phyloP scores from a whole-genome alignment of 2,329 filamentous ascomycete genomes.

The Verticillium klebahnii region DNA sequence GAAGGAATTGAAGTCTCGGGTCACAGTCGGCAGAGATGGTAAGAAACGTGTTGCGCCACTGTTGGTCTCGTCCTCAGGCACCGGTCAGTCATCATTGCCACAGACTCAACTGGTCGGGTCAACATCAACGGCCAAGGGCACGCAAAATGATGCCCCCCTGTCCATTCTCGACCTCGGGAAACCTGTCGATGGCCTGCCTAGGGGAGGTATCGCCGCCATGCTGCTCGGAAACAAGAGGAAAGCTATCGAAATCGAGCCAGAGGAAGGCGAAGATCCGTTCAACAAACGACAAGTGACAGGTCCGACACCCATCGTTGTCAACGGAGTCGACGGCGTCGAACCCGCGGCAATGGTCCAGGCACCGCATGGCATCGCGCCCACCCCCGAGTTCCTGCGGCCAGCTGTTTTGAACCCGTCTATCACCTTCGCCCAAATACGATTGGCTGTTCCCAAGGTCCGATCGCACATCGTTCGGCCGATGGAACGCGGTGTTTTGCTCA shows the following conservation, averaged over 20 bases:
- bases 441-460: slow-evolving; percentile 84
- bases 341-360: slow-evolving; percentile 62
- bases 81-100: slow-evolving; percentile 81
- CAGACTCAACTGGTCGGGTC: slow-evolving; percentile 84
- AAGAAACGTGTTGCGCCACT: slow-evolving; percentile 94
- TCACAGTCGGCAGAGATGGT: slow-evolving; percentile 93
- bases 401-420: slow-evolving; percentile 81
- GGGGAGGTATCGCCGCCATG: slow-evolving; percentile 80
- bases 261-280: slow-evolving; percentile 63
- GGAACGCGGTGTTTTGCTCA: slow-evolving; percentile 58
- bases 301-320: slow-evolving; percentile 69
- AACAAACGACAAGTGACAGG: slow-evolving; percentile 57
- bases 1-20: slow-evolving; percentile 73
- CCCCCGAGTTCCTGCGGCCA: slow-evolving; percentile 80
- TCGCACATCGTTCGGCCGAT: slow-evolving; percentile 78
- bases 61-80: slow-evolving; percentile 83
- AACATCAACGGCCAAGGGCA: slow-evolving; percentile 51
- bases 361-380: slow-evolving; percentile 58
- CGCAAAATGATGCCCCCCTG: slow-evolving; percentile 69
- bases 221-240: slow-evolving; percentile 93
- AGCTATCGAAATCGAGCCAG: slow-evolving; percentile 65
- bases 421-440: slow-evolving; percentile 73
- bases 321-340: slow-evolving; percentile 72
- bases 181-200: slow-evolving; percentile 87
- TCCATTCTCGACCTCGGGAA: slow-evolving; percentile 86